Percentiles rank a stretch among this genome's conserved stretches.
These are phyloP conservation scores for Trichoderma gracile DNA, from an alignment of 2,329 filamentous ascomycete genomes.

Conservation along the genomic window DNA sequence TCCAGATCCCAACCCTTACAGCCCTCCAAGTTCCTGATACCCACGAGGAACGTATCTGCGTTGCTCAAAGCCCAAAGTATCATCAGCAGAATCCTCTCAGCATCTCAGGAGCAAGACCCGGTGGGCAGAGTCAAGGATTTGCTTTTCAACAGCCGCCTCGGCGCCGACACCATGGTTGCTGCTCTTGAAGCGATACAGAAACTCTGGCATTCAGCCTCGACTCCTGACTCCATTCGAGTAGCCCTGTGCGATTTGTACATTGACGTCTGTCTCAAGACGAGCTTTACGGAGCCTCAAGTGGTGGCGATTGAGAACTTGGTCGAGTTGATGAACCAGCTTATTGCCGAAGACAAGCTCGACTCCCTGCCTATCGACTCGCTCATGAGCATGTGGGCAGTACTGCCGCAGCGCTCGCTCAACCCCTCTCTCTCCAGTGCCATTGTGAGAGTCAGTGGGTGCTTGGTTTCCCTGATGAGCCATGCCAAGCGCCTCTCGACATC, in stretches of 20 bases:
- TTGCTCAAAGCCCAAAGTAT: conserved; percentile 45
- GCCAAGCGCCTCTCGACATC: conserved; percentile 24
- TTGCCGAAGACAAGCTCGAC: conserved; percentile 34
- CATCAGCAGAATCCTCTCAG: conserved; percentile 42
- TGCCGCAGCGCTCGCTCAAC: conserved; percentile 45
- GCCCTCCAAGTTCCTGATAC: conserved; percentile 29
- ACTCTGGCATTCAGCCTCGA: conserved; percentile 36
- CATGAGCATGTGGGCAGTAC: conserved; percentile 43
- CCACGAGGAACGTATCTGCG: conserved; percentile 36
- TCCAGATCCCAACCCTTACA: conserved; percentile 29
- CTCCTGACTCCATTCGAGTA: conserved; percentile 33
- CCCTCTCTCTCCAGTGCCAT: conserved; percentile 53
- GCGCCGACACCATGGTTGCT: conserved; percentile 41
- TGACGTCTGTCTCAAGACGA: conserved; percentile 42
- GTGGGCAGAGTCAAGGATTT: conserved; percentile 33
- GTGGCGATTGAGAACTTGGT: conserved; percentile 52
- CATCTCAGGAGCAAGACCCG: conserved; percentile 31
- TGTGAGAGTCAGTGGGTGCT: conserved; percentile 49
- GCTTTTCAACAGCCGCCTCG: conserved; percentile 35
- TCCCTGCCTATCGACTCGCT: conserved; percentile 41
- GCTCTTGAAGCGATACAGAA: conserved; percentile 40
- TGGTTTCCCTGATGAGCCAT: conserved; percentile 42
- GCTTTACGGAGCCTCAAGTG: conserved; percentile 48
- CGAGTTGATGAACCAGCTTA: conserved; percentile 45
- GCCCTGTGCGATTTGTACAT: conserved; percentile 48